Base-by-base conservation (phyloP, 345 rosid genomes). In the Eucalyptus brandiana region DNA sequence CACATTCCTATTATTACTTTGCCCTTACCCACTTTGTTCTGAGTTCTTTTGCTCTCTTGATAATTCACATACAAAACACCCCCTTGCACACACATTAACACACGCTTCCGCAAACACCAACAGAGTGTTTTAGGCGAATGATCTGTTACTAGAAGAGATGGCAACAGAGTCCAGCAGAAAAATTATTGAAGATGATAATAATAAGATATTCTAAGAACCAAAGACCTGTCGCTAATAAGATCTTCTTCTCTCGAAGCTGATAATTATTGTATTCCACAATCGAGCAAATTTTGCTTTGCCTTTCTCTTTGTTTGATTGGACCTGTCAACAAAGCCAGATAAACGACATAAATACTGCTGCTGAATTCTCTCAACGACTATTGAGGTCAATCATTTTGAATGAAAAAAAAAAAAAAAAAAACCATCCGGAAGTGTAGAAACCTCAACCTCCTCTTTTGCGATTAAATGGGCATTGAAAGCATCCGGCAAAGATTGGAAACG, bases 191-290 rank as follows among this genome's bases (percentile, higher is more conserved):
- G 56, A 87, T 18, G 23, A 49, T 28, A 72, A 11, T 34, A 14
- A 72, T 23, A 83, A 86, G 15, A 65, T 26, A 32, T 72, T 76
- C 23, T 89, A 86, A 44, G 88, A 86, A 90, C n/a, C 80, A 87
- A 40, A 51, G 93, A 96, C 99, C 93, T 95, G 87, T 97, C 32
- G 91, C 94, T 96, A 89, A 97, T 98, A 86, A 98, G 96, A 93
- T 98, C 99, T 90, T 97, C 99, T 91, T 98, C 98, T 90, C 99
- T 94, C n/a, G 83, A 98, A 98, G 90, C 99, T 94, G 89, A 95
- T 94, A 86, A 98, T 98, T 89, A 98, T 96, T 91, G 93, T 95
- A 94, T 98, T 98, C 99, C 99, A 98, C 90, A 98, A 72, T 94
- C 95, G 99, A 89, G 99, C 99, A 94, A 98, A 98, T 91, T 97